Evolutionary conservation across 2,329 filamentous ascomycete species (phyloP), one percentile per base, ranked within the genome.

Genomic region (Phialophora verrucosa): DNA sequence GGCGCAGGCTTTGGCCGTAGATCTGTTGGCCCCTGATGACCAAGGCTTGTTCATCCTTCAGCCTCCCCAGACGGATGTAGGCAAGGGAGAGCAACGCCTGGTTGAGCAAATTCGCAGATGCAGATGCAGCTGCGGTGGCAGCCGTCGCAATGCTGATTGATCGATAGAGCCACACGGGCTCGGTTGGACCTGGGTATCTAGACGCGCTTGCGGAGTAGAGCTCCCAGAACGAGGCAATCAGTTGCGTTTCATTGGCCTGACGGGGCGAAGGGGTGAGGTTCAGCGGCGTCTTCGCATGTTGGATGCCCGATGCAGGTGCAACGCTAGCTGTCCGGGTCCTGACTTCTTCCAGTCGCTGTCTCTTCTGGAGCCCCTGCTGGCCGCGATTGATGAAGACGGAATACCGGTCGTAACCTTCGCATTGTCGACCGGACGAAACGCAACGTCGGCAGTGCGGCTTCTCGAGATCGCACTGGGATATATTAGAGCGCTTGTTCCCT

Each of bases 351-450:
- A 67, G 57, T 42, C 38, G 65, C 14, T 53, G 23, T 29, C 65
- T 29, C 44, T 50, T 64, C 56, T 63, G 49, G 23, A 67, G 61
- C 6, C 65, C 65, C n/a, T 55, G 29, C 10, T 47, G 61, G 51
- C 42, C 35, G 5, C 65, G 65, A 35, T 60, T 64, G 50, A 67
- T 67, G 32, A 67, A 67, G 29, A 64, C 61, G n/a, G 65, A 17
- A 27, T 67, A 67, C 35, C 35, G 32, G n/a, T 55, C 51, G 32
- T 64, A 67, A 4, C 65, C 65, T 50, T 67, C 65, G 57, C 65
- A 67, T 11, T 38, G 17, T 56, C 56, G 59, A 6, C 49, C 35
- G 14, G 61, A 60, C 2, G 51, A 12, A 12, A 44, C 47, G 29
- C 65, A 67, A 20, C 61, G 42, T 44, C 57, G 47, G 47, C 65